phyloP scores from a whole-genome alignment of 345 rosid species.

The Atalantia buxifolia region DNA sequence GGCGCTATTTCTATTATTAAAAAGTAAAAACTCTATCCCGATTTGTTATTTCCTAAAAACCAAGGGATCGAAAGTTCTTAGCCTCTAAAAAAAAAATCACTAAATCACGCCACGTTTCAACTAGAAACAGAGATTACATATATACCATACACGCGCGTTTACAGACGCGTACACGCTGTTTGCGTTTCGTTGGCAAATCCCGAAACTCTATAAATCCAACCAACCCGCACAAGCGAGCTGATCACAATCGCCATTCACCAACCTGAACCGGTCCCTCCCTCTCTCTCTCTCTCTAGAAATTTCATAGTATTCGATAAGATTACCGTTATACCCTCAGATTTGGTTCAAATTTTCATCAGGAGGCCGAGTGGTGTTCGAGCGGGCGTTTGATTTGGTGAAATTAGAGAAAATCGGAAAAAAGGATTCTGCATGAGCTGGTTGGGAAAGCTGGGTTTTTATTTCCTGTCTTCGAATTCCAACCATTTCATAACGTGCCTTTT shows the following conservation, averaged over 20 bases:
- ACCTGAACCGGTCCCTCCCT: not conserved
- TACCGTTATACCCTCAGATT: not conserved
- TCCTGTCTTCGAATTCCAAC: conserved; percentile 49
- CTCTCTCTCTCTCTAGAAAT: not conserved
- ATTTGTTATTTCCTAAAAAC: too few relatives aligned
- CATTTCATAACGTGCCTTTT: conserved; percentile 78
- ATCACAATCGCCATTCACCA: not conserved
- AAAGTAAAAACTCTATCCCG: too few relatives aligned
- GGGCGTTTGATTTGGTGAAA: conserved; percentile 4
- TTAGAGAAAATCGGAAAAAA: conserved; percentile 18
- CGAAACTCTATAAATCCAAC: conserved; percentile 4
- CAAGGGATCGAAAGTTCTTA: too few relatives aligned
- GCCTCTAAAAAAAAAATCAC: too few relatives aligned
- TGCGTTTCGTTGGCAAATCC: not conserved
- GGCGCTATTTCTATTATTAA: too few relatives aligned
- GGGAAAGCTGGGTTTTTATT: conserved; percentile 60
- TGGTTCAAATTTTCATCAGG: not conserved
- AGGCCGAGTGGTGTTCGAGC: not conserved
- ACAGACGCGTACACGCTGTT: not conserved
- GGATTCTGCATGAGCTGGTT: conserved; percentile 95
- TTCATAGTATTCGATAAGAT: not conserved
- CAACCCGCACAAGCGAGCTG: not conserved
- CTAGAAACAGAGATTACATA: rapidly evolving
- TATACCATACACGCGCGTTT: not conserved
- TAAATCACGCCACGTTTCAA: not conserved